Evolutionary conservation across 2,329 filamentous ascomycete genomes (phyloP).

Genomic region (Ceratocystiopsis minuta): DNA sequence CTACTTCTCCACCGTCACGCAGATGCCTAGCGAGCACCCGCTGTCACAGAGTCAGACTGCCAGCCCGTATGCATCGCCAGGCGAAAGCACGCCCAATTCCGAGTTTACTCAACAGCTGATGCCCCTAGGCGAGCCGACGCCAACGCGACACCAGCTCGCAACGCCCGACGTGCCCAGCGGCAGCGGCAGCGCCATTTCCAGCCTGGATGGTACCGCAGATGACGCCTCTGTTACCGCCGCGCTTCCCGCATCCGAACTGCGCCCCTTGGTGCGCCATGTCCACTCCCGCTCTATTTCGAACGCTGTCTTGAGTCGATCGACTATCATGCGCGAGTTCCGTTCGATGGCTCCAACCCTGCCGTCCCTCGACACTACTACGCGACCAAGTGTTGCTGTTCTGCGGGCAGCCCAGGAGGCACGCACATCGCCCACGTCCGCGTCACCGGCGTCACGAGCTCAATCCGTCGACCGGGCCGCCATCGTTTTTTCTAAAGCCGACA

Average conservation of each 20-base stretch:
- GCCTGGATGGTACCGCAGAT: slow-evolving; percentile 5
- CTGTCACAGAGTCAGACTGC: slow-evolving; percentile 57
- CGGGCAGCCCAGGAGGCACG: slow-evolving; percentile 15
- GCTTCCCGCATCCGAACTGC: background rate
- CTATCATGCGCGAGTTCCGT: slow-evolving; percentile 16
- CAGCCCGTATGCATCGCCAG: slow-evolving; percentile 38
- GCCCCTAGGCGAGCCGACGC: slow-evolving; percentile 4
- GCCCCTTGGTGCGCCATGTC: slow-evolving; percentile 19
- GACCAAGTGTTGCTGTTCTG: too few species aligned
- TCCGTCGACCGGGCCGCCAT: slow-evolving; percentile 43
- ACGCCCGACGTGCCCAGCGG: slow-evolving; percentile 10
- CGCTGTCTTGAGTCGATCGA: slow-evolving; percentile 25
- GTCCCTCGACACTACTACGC: slow-evolving; percentile 13
- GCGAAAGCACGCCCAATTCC: slow-evolving; percentile 13
- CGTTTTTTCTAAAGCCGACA: slow-evolving; percentile 39
- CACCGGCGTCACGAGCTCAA: too few species aligned
- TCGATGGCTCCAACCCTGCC: slow-evolving; percentile 21
- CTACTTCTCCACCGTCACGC: slow-evolving; percentile 29
- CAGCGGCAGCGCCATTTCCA: slow-evolving; percentile 12
- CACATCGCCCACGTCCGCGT: slow-evolving; percentile 3
- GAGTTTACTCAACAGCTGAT: slow-evolving; percentile 7
- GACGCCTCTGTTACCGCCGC: slow-evolving; percentile 3
- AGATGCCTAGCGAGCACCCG: slow-evolving; percentile 44
- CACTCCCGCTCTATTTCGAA: slow-evolving; percentile 27
- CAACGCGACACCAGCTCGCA: slow-evolving; percentile 4